Percentiles rank a stretch among this genome's conserved stretches.
Conservation (phyloP, 768 basidiomycete species). For the Boletus speciosus region DNA sequence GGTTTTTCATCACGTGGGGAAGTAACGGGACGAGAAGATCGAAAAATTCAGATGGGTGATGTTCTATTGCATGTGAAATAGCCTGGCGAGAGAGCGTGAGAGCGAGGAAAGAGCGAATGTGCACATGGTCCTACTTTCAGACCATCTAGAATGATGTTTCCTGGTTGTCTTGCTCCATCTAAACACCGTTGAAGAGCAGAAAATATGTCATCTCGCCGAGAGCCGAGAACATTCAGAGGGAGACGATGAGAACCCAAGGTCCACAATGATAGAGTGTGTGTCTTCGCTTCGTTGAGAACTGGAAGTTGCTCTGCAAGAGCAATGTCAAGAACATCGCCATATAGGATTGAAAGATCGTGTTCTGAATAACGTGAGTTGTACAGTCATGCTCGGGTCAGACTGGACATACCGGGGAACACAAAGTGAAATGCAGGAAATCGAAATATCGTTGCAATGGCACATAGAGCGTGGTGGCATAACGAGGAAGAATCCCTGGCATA, state of each 20-base stretch:
- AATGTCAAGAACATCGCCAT: slow-evolving; percentile 45
- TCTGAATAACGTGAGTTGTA: slow-evolving; percentile 29
- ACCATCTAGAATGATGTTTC: slow-evolving; percentile 21
- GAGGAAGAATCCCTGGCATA: slow-evolving; percentile 38
- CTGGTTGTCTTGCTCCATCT: slow-evolving; percentile 20
- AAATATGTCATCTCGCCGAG: slow-evolving; percentile 31
- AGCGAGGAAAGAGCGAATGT: background rate
- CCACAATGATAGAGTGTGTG: slow-evolving; percentile 46
- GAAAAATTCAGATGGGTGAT: slow-evolving; percentile 16
- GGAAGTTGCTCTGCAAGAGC: slow-evolving; percentile 34
- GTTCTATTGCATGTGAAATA: slow-evolving; percentile 22
- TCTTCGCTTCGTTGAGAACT: slow-evolving; percentile 41
- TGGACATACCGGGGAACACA: slow-evolving; percentile 48
- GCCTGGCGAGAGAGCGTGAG: slow-evolving; percentile 19
- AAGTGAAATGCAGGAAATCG: slow-evolving; percentile 42
- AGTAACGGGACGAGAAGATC: slow-evolving; percentile 19
- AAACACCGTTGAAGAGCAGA: slow-evolving; percentile 37
- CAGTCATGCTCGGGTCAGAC: background rate
- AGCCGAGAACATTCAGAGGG: slow-evolving; percentile 37
- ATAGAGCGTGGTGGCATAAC: slow-evolving; percentile 54
- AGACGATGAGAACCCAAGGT: slow-evolving; percentile 49
- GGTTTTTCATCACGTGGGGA: slow-evolving; percentile 16
- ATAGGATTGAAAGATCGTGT: slow-evolving; percentile 40
- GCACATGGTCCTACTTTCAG: slow-evolving; percentile 24
- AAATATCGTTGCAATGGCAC: slow-evolving; percentile 49